Evolutionary conservation across 306 rosid species (phyloP).

Genomic region (Cucumis hystrix): DNA sequence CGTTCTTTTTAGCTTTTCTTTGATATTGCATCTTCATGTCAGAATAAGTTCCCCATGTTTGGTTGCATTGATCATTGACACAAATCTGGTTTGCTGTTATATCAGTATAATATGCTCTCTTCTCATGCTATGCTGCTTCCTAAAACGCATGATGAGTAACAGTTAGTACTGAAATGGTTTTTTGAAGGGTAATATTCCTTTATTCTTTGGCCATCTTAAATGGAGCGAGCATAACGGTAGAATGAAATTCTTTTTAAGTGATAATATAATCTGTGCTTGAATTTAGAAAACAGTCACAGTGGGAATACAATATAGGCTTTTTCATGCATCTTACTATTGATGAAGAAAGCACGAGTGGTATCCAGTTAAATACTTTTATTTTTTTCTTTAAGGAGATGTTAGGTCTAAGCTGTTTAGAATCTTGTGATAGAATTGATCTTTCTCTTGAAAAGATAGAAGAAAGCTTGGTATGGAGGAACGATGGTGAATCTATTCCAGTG

Average conservation of each 20-base stretch:
- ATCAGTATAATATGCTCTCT: not conserved
- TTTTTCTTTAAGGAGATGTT: not conserved
- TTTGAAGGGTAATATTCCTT: not conserved
- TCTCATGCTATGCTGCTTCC: not conserved
- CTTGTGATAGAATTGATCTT: conserved; percentile 2
- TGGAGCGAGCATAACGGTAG: conserved; percentile 2
- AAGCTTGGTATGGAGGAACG: conserved; percentile 13
- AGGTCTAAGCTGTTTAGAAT: conserved; percentile 7
- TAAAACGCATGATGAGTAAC: not conserved
- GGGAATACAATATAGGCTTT: not conserved
- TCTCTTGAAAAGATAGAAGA: conserved; percentile 10
- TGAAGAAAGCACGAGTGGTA: not conserved
- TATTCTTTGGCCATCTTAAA: not conserved
- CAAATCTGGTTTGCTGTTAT: not conserved
- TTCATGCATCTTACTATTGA: conserved; percentile 2
- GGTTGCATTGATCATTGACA: conserved; percentile 21
- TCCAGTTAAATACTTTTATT: not conserved
- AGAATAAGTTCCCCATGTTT: conserved; percentile 47
- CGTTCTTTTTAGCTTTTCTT: conserved; percentile 17
- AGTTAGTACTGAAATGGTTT: not conserved
- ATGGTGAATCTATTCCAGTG: conserved; percentile 42
- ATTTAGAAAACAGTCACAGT: not conserved
- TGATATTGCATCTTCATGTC: conserved; percentile 21
- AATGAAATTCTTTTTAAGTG: conserved; percentile 1
- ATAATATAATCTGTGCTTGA: not conserved